Conservation (phyloP, 1,139 yeast species). For the Trichomonascaceae sp. region DNA sequence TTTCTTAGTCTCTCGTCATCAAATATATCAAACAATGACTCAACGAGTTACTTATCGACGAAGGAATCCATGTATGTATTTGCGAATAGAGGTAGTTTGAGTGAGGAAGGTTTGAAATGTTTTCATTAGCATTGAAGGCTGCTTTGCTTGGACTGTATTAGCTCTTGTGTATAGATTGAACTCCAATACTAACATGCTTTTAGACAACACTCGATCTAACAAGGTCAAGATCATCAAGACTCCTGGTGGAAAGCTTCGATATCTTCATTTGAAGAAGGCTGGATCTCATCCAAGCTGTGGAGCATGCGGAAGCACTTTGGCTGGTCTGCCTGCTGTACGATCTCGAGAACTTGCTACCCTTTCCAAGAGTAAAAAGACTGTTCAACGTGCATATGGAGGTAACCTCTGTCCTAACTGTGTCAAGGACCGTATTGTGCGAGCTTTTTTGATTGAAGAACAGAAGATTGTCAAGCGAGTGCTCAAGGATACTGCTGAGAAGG, state of each 20-base stretch:
- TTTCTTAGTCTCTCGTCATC: slow-evolving; percentile 9
- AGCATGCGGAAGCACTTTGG: slow-evolving; percentile 90
- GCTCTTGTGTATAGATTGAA: background rate
- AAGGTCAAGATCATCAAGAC: slow-evolving; percentile 98
- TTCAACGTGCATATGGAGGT: slow-evolving; percentile 99
- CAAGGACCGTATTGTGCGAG: slow-evolving; percentile 97
- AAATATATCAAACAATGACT: slow-evolving; percentile 45
- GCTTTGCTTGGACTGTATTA: background rate
- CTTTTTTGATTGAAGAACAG: slow-evolving; percentile 99
- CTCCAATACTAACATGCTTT: slow-evolving; percentile 4
- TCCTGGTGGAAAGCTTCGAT: slow-evolving; percentile 98
- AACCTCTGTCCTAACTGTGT: slow-evolving; percentile 98
- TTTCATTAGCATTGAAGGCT: background rate
- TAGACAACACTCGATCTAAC: slow-evolving; percentile 96
- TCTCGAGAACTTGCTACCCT: slow-evolving; percentile 96
- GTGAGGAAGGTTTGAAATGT: slow-evolving; percentile 1
- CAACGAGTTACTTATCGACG: slow-evolving; percentile 79
- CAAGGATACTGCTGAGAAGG: slow-evolving; percentile 89
- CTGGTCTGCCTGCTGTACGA: slow-evolving; percentile 87
- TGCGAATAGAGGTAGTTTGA: slow-evolving; percentile 9
- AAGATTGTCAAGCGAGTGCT: slow-evolving; percentile 98
- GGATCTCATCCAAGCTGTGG: slow-evolving; percentile 98
- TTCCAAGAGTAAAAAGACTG: slow-evolving; percentile 96
- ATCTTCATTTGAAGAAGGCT: slow-evolving; percentile 93
- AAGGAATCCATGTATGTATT: slow-evolving; percentile 67